These are phyloP conservation scores for Proliferodiscus dingleyae DNA, from an alignment of 2,329 filamentous ascomycete genomes.

Conservation along the genomic window DNA sequence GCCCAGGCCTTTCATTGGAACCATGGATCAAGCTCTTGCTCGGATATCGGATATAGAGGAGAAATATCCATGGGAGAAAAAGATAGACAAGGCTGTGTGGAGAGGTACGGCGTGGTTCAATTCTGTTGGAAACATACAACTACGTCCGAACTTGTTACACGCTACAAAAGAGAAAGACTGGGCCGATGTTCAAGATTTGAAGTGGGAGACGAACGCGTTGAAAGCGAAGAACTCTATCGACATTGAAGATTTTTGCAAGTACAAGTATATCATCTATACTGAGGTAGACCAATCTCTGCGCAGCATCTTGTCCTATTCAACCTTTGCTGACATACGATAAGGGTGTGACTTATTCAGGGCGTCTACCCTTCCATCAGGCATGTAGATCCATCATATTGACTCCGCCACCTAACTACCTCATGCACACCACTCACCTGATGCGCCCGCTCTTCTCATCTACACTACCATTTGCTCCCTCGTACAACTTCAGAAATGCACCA, in stretches of 20 bases:
- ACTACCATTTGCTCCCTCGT: slow-evolving; percentile 17
- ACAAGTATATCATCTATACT: slow-evolving; percentile 48
- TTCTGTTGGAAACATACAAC: slow-evolving; percentile 21
- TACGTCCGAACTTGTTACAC: slow-evolving; percentile 22
- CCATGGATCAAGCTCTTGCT: slow-evolving; percentile 36
- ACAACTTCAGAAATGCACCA: not conserved
- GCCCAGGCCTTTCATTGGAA: slow-evolving; percentile 46
- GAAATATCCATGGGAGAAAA: slow-evolving; percentile 26
- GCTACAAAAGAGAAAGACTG: slow-evolving; percentile 34
- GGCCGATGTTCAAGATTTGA: slow-evolving; percentile 44
- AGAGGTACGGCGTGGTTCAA: slow-evolving; percentile 48
- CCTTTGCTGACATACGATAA: too few relatives aligned
- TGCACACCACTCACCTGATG: slow-evolving; percentile 46
- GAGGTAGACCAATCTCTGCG: slow-evolving; percentile 36
- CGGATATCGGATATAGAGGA: slow-evolving; percentile 38
- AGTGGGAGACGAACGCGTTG: slow-evolving; percentile 18
- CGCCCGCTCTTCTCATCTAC: slow-evolving; percentile 39
- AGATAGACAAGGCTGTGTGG: slow-evolving; percentile 44
- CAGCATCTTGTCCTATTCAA: too few relatives aligned
- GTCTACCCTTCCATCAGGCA: slow-evolving; percentile 47
- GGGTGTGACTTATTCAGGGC: slow-evolving; percentile 49
- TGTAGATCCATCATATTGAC: slow-evolving; percentile 45
- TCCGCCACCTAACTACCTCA: slow-evolving; percentile 44
- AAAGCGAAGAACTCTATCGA: slow-evolving; percentile 42
- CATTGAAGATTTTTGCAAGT: slow-evolving; percentile 48